Evolutionary conservation across 139 green algal genomes (phyloP), one percentile per base, ranked within the genome.

Genomic region (Chloropicon primus): DNA sequence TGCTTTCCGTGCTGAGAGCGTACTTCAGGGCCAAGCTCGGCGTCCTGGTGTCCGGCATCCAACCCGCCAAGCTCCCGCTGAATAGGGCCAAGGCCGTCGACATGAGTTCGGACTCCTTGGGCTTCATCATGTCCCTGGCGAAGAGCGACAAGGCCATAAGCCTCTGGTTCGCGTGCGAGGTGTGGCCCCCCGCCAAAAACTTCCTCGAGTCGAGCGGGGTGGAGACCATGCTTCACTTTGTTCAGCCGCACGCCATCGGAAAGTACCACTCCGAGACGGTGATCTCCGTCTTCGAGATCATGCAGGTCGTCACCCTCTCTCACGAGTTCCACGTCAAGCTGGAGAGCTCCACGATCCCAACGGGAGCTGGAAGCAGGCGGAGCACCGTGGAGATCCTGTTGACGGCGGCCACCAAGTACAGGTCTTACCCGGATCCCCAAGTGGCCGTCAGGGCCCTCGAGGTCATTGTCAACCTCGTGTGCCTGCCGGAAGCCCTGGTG

Each of bases 1-100:
- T 79, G 21, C 85, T 78, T 71, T 76, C 81, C 1, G 85, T 87
- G 2, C 79, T 94, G 54, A 82, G 86, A 24, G 81, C 87, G 77
- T 92, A 90, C 81, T 62, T 90, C n/a, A 76, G 86, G 1, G 78
- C 82, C 1, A 85, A 92, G 75, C 85, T 93, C 3, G 72, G 82
- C 3, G 62, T 86, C 24, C 85, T 89, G 23, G 75, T 89, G 1
- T 26, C 41, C 2, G 24, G 22, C 1, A 53, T 90, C 22, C 74
- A 80, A 24, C 28, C 54, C 54, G 5, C 27, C 73, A 17, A 22
- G 21, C 76, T 26, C 3, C 10, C 24, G 0, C 23, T 84, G 22
- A 28, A 27, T 26, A 24, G 53, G 0, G 72, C 76, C 10, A 75
- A 78, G 26, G 53, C 84, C 0, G 29, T 92, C 25, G 84, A 92